These are phyloP conservation scores for Diaporthe sp. DNA, from an alignment of 2,329 filamentous ascomycete genomes.

Conservation along the genomic window DNA sequence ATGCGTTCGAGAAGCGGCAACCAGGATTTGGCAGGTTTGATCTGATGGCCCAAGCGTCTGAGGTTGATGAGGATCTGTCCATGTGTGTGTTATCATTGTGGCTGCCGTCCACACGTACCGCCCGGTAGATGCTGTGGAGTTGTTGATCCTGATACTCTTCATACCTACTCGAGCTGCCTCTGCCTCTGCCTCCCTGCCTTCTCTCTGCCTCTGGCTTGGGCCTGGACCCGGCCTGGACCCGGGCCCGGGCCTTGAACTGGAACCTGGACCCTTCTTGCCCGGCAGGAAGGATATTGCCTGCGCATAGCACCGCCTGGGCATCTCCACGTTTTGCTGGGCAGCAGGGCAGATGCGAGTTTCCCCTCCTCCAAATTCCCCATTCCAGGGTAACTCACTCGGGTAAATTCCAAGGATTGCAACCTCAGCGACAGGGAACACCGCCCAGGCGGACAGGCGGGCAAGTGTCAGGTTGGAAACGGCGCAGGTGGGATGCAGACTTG, in stretches of 20 bases:
- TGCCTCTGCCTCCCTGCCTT: neutral
- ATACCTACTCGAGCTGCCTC: neutral
- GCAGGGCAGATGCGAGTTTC: conserved; percentile 27
- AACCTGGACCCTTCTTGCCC: conserved; percentile 6
- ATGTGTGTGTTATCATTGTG: neutral
- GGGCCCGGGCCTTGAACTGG: neutral
- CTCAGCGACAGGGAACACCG: conserved; percentile 15
- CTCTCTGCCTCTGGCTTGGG: neutral
- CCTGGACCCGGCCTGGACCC: neutral
- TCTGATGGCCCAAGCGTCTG: conserved; percentile 32
- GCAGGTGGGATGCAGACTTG: neutral
- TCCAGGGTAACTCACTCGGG: conserved; percentile 30
- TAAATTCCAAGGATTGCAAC: conserved; percentile 31
- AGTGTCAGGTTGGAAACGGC: neutral
- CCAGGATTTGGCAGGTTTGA: conserved; percentile 26
- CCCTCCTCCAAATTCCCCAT: conserved; percentile 28
- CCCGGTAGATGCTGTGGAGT: neutral
- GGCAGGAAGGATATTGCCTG: conserved; percentile 25
- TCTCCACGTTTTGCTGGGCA: conserved; percentile 31
- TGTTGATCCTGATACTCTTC: neutral
- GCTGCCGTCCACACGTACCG: neutral
- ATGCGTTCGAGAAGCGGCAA: neutral
- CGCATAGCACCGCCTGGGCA: conserved; percentile 10
- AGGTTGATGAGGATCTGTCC: conserved; percentile 28
- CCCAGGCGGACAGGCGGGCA: neutral